Evolutionary conservation across 345 rosid species (phyloP), one percentile per base, ranked within the genome.

Genomic region (Ceriops tagal): DNA sequence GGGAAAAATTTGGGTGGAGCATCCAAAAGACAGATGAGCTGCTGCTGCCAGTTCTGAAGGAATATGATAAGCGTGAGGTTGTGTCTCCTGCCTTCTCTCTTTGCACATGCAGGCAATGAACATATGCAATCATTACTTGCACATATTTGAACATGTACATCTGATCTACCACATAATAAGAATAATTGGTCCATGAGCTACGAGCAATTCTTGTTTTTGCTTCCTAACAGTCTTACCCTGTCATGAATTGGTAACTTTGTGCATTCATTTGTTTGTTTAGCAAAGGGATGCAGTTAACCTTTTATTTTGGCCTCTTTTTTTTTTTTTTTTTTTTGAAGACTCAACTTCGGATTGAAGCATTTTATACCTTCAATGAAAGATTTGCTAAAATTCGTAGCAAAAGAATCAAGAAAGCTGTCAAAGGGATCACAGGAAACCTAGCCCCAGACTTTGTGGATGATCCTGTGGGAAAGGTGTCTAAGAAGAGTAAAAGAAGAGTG

Each of bases 301-400:
- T 65, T 35, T 35, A 28, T 52, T 71, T 24, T 64, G 59, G 58
- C 57, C 26, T 24, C 70, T 72, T 15, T 67, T 65, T 76, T 32
- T 65, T 75, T 73, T 72, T 15, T 67, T 65, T 76, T 34, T 65
- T 73, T 31, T 18, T 78, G 80, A 65, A 95, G 97, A 95, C 92
- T 73, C 99, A 92, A 90, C 87, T 95, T 72, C 89, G 96, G 30
- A 72, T 92, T 74, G 99, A 95, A 82, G 97, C 97, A 73, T 95
- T 92, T 79, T 95, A 95, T 79, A 78, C 93, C 75, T 95, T 92
- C 80, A 95, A 84, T 75, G 97, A 92, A 80, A 90, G 90, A 80
- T 95, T 92, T 82, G 97, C 97, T 5, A 92, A 95, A 81, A 92
- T 95, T 59, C 96, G 96, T 73, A 95, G 97, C 65, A 88, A 85